Percentiles rank a stretch among this genome's conserved stretches.
Conservation (phyloP, 208 protist genomes). For the Trypanosoma theileri region DNA sequence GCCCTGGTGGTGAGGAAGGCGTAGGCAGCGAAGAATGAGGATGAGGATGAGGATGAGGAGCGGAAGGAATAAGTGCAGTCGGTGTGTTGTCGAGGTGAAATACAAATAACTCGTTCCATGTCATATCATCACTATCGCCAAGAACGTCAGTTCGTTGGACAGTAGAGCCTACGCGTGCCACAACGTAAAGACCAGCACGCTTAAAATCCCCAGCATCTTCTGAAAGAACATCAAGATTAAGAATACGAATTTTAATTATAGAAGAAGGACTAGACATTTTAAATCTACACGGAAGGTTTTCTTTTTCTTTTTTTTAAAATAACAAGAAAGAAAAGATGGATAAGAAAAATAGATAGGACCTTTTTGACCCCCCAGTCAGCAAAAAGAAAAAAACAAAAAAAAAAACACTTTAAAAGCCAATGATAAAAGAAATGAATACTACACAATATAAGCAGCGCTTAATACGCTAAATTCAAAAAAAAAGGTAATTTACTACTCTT, state of each 20-base stretch:
- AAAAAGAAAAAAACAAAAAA: conserved; percentile 6
- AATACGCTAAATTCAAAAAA: too few species aligned
- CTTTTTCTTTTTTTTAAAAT: conserved; percentile 4
- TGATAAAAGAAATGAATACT: background rate
- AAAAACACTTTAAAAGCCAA: conserved; percentile 3
- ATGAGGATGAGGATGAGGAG: background rate
- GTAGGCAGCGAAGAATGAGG: too few species aligned
- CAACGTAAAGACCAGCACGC: conserved; percentile 61
- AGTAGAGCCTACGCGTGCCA: conserved; percentile 44
- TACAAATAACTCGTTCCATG: conserved; percentile 58
- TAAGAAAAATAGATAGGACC: background rate
- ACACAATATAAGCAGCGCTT: too few species aligned
- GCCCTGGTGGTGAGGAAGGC: too few species aligned
- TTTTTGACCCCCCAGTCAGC: background rate
- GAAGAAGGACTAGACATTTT: conserved; percentile 1
- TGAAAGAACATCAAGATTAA: conserved; percentile 37
- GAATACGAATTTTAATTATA: conserved; percentile 42
- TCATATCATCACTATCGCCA: conserved; percentile 9
- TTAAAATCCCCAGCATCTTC: conserved; percentile 34
- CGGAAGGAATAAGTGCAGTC: background rate
- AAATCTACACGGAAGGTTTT: background rate
- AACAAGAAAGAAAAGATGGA: background rate
- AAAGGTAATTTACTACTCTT: too few species aligned
- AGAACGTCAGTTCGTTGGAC: conserved; percentile 48
- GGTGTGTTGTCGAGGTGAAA: conserved; percentile 24